Conservation (phyloP, 805 yeast genomes). For the Pichia gijzeniarum region DNA sequence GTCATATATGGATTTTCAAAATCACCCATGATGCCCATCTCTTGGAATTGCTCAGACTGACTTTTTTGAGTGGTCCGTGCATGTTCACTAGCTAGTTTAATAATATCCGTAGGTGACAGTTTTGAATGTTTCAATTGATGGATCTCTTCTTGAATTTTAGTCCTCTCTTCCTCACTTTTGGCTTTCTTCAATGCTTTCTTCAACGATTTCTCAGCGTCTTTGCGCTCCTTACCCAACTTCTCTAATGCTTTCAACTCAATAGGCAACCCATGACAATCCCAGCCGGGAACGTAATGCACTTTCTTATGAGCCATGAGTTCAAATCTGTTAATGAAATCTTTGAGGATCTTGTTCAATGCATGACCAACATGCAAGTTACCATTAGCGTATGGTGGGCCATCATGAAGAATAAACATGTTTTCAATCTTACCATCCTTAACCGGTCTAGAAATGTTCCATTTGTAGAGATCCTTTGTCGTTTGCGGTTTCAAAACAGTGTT, state of each 20-base stretch:
- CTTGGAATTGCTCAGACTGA: slow-evolving; percentile 60
- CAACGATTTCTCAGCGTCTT: slow-evolving; percentile 25
- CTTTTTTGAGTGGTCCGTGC: slow-evolving; percentile 60
- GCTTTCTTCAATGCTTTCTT: slow-evolving; percentile 22
- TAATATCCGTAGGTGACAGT: slow-evolving; percentile 44
- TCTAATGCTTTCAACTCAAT: slow-evolving; percentile 81
- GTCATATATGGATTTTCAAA: slow-evolving; percentile 73
- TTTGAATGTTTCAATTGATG: slow-evolving; percentile 16
- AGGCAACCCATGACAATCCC: slow-evolving; percentile 99
- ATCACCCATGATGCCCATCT: slow-evolving; percentile 78
- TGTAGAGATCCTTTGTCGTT: slow-evolving; percentile 55
- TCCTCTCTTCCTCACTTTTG: slow-evolving; percentile 9
- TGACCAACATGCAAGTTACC: slow-evolving; percentile 92
- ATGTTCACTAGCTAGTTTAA: slow-evolving; percentile 59
- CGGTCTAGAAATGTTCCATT: slow-evolving; percentile 44
- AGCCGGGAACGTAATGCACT: slow-evolving; percentile 80
- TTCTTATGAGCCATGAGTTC: slow-evolving; percentile 53
- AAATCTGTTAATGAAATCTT: slow-evolving; percentile 76
- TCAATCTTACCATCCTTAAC: slow-evolving; percentile 24
- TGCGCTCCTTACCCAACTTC: slow-evolving; percentile 31
- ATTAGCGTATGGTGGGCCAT: slow-evolving; percentile 98
- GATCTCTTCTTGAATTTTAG: slow-evolving; percentile 10
- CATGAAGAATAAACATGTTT: slow-evolving; percentile 67
- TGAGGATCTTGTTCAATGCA: slow-evolving; percentile 80
- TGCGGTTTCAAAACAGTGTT: slow-evolving; percentile 41